A percentile compares a stretch with the other conserved stretches of the same genome.
phyloP scores from a whole-genome alignment of 2,329 filamentous ascomycete genomes.

The Epichloe scottii region DNA sequence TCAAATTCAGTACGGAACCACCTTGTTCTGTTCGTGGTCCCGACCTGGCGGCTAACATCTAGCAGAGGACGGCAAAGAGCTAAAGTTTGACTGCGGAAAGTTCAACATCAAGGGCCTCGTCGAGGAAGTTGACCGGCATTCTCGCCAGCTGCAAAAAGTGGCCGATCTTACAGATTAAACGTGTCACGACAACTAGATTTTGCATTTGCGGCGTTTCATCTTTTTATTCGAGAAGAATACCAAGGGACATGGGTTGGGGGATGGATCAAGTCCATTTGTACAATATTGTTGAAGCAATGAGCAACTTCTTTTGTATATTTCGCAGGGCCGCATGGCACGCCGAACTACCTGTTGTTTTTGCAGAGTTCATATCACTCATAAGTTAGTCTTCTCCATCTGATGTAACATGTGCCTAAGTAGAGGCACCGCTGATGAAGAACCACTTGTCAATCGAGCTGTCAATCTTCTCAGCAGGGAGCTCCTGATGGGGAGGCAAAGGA shows the following conservation, averaged over 20 bases:
- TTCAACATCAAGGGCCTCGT: conserved; percentile 76
- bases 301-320: conserved; percentile 20
- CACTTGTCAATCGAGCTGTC: conserved; percentile 98
- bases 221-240: not conserved
- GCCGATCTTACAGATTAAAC: conserved; percentile 54
- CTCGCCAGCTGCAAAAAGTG: conserved; percentile 66
- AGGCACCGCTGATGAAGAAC: conserved; percentile 99
- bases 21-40: not conserved
- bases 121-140: conserved; percentile 84
- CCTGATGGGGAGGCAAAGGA: conserved; percentile 67
- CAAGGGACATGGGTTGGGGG: not conserved
- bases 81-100: conserved; percentile 69
- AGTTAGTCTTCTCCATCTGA: not conserved
- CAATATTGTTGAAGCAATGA: conserved; percentile 3
- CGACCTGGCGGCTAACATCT: conserved; percentile 11
- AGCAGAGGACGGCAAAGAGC: conserved; percentile 82
- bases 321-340: not conserved
- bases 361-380: conserved; percentile 3
- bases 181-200: conserved; percentile 10
- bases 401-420: conserved; percentile 41
- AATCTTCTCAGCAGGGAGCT: conserved; percentile 74
- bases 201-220: conserved; percentile 22
- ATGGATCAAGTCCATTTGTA: conserved; percentile 11
- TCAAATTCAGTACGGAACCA: conserved; percentile 72
- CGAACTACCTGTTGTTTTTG: conserved; percentile 7